phyloP scores from a whole-genome alignment of 345 rosid genomes.

The Pistacia atlantica region DNA sequence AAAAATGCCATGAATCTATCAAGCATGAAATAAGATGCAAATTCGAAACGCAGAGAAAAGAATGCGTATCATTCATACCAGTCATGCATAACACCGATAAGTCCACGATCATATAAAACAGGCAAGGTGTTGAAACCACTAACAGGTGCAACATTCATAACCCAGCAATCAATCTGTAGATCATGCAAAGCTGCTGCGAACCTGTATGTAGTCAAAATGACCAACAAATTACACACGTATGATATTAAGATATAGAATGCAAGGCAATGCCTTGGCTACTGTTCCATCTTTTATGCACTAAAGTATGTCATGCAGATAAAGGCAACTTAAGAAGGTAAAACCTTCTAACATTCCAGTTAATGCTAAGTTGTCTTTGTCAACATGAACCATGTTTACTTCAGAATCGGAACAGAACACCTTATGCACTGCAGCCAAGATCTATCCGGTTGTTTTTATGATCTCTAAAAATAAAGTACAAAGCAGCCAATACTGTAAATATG shows the following conservation, averaged over 20 bases:
- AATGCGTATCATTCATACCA: slow-evolving; percentile 42
- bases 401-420: too few relatives aligned
- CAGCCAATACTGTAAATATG: background rate
- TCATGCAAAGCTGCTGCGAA: slow-evolving; percentile 67
- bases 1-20: background rate
- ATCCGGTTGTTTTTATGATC: background rate
- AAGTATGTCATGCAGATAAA: background rate
- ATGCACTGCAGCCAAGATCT: background rate
- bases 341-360: background rate
- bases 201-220: slow-evolving; percentile 31
- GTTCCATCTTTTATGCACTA: background rate
- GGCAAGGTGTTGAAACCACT: slow-evolving; percentile 67
- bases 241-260: background rate
- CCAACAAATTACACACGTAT: background rate
- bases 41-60: slow-evolving; percentile 1
- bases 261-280: background rate
- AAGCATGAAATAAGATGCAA: background rate
- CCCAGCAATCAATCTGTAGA: slow-evolving; percentile 58
- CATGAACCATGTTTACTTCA: background rate
- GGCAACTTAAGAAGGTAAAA: background rate
- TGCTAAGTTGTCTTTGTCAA: background rate
- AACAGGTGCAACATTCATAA: slow-evolving; percentile 64
- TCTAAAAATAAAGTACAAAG: background rate
- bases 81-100: slow-evolving; percentile 68
- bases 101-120: slow-evolving; percentile 68